phyloP scores from a whole-genome alignment of 352 stramenopile species.

The Aphanomyces cochlioides region DNA sequence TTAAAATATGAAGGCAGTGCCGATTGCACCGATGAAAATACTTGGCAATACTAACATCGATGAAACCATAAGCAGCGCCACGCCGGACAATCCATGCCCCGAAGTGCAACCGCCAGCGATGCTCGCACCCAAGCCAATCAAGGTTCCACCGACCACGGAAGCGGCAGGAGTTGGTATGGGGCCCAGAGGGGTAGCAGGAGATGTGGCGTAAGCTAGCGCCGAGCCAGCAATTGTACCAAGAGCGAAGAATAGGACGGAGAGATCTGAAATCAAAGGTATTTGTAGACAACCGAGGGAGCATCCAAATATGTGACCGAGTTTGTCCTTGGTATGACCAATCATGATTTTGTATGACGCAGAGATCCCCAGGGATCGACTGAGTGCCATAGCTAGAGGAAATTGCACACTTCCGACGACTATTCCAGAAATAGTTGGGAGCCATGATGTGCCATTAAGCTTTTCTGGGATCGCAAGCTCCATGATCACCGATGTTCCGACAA shows the following conservation, averaged over 20 bases:
- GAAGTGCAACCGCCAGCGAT: conserved; percentile 14
- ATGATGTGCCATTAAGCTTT: background rate
- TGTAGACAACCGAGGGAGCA: background rate
- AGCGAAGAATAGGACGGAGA: conserved; percentile 3
- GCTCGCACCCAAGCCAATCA: conserved; percentile 13
- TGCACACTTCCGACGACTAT: conserved; percentile 31
- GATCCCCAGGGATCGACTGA: conserved; percentile 28
- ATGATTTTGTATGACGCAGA: conserved; percentile 25
- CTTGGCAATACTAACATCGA: conserved; percentile 10
- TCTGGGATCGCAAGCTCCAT: conserved; percentile 27
- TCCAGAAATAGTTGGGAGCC: conserved; percentile 13
- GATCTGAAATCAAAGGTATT: background rate
- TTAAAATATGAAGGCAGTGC: background rate
- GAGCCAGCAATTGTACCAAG: conserved; percentile 9
- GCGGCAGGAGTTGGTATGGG: background rate
- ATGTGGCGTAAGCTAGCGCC: background rate
- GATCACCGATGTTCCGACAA: conserved; percentile 16
- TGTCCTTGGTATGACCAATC: conserved; percentile 1
- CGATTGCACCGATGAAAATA: conserved; percentile 20
- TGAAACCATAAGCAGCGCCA: conserved; percentile 16
- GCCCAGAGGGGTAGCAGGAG: background rate
- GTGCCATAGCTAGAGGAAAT: conserved; percentile 29
- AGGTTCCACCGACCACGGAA: conserved; percentile 6
- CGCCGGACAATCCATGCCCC: conserved; percentile 14
- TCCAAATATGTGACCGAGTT: background rate